Evolutionary conservation across 139 green algal species (phyloP).

Genomic region (Spirogloea muscicola): DNA sequence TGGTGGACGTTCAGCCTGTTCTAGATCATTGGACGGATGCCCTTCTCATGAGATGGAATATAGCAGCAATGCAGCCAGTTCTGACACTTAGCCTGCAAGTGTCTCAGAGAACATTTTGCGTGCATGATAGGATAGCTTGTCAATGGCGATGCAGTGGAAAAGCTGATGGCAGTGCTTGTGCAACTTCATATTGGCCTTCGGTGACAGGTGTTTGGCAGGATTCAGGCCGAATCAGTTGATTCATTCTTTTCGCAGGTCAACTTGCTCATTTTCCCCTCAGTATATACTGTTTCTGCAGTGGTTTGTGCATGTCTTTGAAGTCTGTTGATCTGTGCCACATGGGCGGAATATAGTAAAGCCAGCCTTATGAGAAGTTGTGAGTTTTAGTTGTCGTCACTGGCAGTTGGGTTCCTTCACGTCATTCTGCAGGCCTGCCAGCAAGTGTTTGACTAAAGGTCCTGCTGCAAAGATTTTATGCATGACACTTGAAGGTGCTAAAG

Average conservation of each 20-base stretch:
- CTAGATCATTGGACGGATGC: too few relatives aligned
- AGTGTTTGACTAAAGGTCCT: neutral
- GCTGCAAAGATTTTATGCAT: neutral
- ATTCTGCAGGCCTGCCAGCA: neutral
- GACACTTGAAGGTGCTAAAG: neutral
- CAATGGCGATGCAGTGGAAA: too few relatives aligned
- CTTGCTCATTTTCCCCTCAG: neutral
- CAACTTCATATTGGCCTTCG: neutral
- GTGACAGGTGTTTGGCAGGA: conserved; percentile 55
- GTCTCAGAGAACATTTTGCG: too few relatives aligned
- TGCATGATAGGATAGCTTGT: too few relatives aligned
- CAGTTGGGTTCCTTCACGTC: neutral
- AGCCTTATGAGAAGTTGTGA: neutral
- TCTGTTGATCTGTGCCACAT: too few relatives aligned
- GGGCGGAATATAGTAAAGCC: neutral
- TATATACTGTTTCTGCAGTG: too few relatives aligned
- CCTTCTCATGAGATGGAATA: too few relatives aligned
- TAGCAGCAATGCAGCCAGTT: too few relatives aligned
- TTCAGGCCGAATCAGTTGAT: conserved; percentile 63
- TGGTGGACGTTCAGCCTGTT: too few relatives aligned
- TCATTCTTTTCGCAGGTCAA: conserved; percentile 64
- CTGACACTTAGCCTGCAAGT: too few relatives aligned
- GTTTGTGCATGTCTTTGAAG: too few relatives aligned
- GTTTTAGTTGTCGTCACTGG: neutral
- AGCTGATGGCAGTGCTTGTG: too few relatives aligned